Base-by-base conservation (phyloP, 306 rosid species). In the Glycine tomentella region DNA sequence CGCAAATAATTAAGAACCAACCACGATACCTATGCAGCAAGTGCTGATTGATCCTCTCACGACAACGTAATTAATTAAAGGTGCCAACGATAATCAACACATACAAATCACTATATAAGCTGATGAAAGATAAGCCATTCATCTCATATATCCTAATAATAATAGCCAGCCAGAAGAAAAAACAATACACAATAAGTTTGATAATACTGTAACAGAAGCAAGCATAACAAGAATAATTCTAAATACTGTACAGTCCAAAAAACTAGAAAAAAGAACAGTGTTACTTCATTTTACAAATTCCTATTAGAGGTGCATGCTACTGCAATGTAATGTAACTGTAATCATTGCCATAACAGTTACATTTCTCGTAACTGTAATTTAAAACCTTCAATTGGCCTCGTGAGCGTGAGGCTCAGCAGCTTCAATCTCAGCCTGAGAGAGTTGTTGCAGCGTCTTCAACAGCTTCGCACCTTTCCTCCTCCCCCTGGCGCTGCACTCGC, bases 401-500 rank as follows among this genome's bases (percentile, higher is more conserved):
- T 9, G 3, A 9, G 50, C 0, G 11, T 55, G 52, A 73, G 56
- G 1, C 14, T 67, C 71, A 6, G 71, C 50, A 38, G 44, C 44
- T 65, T 65, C 71, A 40, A 38, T 38, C 10, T 74, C 58, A 46
- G 80, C 2, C 7, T 8, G 59, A 5, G 82, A 68, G 3, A 78
- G 76, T 3, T 56, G 67, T 8, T 74, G 79, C 64, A 91, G 91
- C 4, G 84, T 83, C 88, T 82, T 90, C 84, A 95, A 77, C 31
- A 95, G 83, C 70, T 87, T 93, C 9, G 81, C 82, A 13, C 97
- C 99, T 75, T 95, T 95, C 77, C 99, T 88, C 72, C 85, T 89
- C 5, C 95, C 99, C 40, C 98, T 83, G 0, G 85, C 90, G 81
- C 93, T 93, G 58, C 99, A 91, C 55, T 90, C 95, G 2, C 94